Conservation (phyloP, 2,329 filamentous ascomycete species). For the Pestalotiopsis sp. region DNA sequence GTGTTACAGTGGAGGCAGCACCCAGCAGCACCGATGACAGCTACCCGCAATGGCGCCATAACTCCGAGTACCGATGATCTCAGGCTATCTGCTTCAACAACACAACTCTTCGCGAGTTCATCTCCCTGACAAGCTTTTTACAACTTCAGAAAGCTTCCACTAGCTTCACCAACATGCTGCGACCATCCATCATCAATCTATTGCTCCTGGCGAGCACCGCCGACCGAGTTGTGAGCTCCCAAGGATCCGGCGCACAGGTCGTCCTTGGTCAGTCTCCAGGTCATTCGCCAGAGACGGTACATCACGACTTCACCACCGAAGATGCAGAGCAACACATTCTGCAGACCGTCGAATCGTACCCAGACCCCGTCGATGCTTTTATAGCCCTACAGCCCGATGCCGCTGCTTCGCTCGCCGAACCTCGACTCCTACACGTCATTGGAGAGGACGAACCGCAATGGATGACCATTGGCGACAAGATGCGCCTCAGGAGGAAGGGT, state of each 20-base stretch:
- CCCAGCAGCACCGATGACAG: background rate
- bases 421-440: conserved; percentile 64
- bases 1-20: background rate
- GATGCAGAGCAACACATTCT: conserved; percentile 1
- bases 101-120: background rate
- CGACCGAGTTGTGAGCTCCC: background rate
- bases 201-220: background rate
- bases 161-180: conserved; percentile 3
- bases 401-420: conserved; percentile 33
- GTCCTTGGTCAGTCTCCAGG: background rate
- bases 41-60: background rate
- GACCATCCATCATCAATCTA: background rate
- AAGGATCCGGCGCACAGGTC: background rate
- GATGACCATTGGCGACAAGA: conserved; percentile 72
- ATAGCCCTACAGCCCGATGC: conserved; percentile 21
- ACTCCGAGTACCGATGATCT: background rate
- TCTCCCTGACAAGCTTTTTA: background rate
- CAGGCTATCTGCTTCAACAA: background rate
- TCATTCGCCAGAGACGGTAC: background rate
- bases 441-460: conserved; percentile 60
- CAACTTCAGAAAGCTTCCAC: background rate
- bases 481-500: conserved; percentile 66
- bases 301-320: background rate
- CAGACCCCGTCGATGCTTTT: conserved; percentile 25
- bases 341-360: conserved; percentile 18